phyloP scores from a whole-genome alignment of 2,329 filamentous ascomycete genomes.

The Colletotrichum sp. region DNA sequence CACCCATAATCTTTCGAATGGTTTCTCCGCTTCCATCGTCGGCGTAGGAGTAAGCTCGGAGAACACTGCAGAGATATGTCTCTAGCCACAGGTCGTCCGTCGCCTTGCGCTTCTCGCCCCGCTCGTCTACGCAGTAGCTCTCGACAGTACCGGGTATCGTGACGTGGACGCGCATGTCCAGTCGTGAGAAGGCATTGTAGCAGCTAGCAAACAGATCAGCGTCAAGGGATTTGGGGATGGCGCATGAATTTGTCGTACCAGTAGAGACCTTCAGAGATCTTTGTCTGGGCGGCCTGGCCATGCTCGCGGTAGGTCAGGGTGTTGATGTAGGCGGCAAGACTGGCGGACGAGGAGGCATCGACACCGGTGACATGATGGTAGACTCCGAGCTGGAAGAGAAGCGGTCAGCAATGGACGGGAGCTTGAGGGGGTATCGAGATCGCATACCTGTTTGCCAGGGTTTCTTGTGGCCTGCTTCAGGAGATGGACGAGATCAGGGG shows the following conservation, averaged over 20 bases:
- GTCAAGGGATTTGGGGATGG: constrained; percentile 33
- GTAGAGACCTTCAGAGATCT: constrained; percentile 93
- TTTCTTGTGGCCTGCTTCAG: constrained; percentile 74
- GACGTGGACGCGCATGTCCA: constrained; percentile 98
- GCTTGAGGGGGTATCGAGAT: not conserved
- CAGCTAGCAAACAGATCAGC: constrained; percentile 56
- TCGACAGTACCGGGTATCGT: constrained; percentile 96
- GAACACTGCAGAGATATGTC: constrained; percentile 93
- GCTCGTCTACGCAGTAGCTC: constrained; percentile 96
- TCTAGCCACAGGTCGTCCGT: constrained; percentile 96
- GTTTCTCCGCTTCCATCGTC: constrained; percentile 94
- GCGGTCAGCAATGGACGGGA: constrained; percentile 18
- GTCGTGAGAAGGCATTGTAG: constrained; percentile 98
- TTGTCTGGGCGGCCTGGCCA: constrained; percentile 73
- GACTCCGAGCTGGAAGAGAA: constrained; percentile 71
- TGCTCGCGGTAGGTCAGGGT: constrained; percentile 90
- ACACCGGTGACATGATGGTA: constrained; percentile 98
- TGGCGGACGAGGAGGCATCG: constrained; percentile 96
- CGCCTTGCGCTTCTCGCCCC: constrained; percentile 91
- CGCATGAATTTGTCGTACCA: constrained; percentile 60
- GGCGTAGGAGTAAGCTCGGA: constrained; percentile 94
- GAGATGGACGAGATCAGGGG: constrained; percentile 93
- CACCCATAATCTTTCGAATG: constrained; percentile 97
- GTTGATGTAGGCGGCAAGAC: constrained; percentile 97
- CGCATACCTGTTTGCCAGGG: constrained; percentile 58